phyloP scores from a whole-genome alignment of 129 eudicot genomes.

The Pseudognaphalium luteoalbum region DNA sequence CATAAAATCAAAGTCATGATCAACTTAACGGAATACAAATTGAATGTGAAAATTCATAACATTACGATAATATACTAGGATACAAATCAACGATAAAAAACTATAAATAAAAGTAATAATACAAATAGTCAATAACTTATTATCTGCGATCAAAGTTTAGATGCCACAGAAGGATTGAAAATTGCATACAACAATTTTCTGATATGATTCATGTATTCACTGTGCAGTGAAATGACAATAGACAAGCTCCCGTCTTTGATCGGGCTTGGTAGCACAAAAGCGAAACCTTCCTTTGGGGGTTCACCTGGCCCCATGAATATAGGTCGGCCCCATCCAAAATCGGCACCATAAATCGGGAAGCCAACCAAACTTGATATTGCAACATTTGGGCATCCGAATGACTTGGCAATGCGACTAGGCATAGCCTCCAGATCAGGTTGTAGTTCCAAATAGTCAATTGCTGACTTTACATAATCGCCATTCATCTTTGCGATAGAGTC shows the following conservation, averaged over 20 bases:
- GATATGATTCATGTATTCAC: not conserved
- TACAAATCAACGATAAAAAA: too few species aligned
- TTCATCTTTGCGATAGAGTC: not conserved
- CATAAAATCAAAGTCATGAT: too few species aligned
- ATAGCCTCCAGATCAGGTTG: not conserved
- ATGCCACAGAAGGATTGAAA: not conserved
- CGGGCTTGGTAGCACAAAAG: not conserved
- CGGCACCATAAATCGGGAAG: not conserved
- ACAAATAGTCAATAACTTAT: not conserved
- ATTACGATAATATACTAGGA: too few species aligned
- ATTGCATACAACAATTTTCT: not conserved
- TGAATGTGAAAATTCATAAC: too few species aligned
- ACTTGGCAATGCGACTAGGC: not conserved
- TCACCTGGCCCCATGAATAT: not conserved
- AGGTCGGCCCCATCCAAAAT: constrained; percentile 1
- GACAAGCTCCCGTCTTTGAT: not conserved
- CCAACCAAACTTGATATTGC: not conserved
- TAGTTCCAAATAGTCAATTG: not conserved
- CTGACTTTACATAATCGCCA: not conserved
- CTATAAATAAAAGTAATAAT: not conserved
- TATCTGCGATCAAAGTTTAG: not conserved
- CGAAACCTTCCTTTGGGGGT: not conserved
- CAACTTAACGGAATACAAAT: too few species aligned
- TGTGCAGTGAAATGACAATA: not conserved
- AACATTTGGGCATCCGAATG: not conserved